Base-by-base conservation (phyloP, 257 asterid genomes). In the Solanum bulbocastanum region DNA sequence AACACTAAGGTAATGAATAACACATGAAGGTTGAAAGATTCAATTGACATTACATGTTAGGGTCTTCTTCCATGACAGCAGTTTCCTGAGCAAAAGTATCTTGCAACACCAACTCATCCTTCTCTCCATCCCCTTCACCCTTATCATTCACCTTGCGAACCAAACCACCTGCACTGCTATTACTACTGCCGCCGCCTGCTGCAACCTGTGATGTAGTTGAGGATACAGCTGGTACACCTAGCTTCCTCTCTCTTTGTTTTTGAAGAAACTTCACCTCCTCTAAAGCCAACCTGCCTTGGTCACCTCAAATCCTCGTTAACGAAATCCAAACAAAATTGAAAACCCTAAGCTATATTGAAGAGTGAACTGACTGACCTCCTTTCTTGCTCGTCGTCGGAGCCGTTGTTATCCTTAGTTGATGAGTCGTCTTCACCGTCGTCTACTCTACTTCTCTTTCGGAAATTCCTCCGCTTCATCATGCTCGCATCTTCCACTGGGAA, bases 61-160 rank as follows among this genome's bases (percentile, higher is more conserved):
- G 99, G 89, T 97, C 99, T 92, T 97, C 99, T 27, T 90, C 98
- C 98, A 97, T 91, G 66, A 97, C 98, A 23, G 99, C 99, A 87
- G 99, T 97, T 92, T 96, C 99, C 91, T 94, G 98, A 88, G 99
- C 99, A 92, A 97, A 97, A 14, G 99, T 97, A 89, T 97, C 99
- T 91, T 97, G 99, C 94, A 97, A 91, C 83, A 96, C 98, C 93
- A 97, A 87, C 74, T 97, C 99, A 75, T 97, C 99, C 91, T 97
- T 96, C 90, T 97, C 99, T 16, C 89, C 96, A 60, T 94, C 99
- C 18, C 92, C 96, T 62, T 92, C 98, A 37, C 86, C 87, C 90
- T 93, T 94, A 37, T 92, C 98, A 85, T 65, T 91, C 35, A 86
- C 89, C 84, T 87, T 94, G 72, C 93, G 93, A 84, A 87, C 86